phyloP scores from a whole-genome alignment of 805 yeast species.

The Hermanozyma aechmeae region DNA sequence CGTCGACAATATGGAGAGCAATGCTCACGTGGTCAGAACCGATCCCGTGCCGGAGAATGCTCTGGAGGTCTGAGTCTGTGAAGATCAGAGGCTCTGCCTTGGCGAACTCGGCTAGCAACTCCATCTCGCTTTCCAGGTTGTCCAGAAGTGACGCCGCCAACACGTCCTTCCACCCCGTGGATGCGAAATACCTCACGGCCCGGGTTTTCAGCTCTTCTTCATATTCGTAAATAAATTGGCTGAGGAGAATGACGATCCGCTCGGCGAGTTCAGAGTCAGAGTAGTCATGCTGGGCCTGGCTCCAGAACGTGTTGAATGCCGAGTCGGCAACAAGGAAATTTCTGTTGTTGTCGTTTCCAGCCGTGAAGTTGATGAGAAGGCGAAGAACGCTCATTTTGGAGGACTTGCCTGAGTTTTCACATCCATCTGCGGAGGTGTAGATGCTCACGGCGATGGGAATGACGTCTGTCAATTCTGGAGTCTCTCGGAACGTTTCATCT shows the following conservation, averaged over 20 bases:
- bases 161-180: background rate
- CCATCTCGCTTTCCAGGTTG: slow-evolving; percentile 1
- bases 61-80: no score
- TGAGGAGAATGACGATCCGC: slow-evolving; percentile 15
- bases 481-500: slow-evolving; percentile 10
- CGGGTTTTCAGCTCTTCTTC: slow-evolving; percentile 5
- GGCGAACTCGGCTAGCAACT: slow-evolving; percentile 4
- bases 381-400: slow-evolving; percentile 20
- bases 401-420: slow-evolving; percentile 3
- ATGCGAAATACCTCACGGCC: slow-evolving; percentile 11
- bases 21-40: no score
- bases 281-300: background rate
- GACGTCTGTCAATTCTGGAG: slow-evolving; percentile 2
- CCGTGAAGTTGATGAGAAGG: slow-evolving; percentile 24
- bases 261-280: slow-evolving; percentile 1
- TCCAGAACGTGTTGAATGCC: slow-evolving; percentile 4
- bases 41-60: no score
- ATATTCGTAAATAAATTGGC: slow-evolving; percentile 24
- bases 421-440: background rate
- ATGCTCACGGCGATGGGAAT: slow-evolving; percentile 6
- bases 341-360: slow-evolving; percentile 21
- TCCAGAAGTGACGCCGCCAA: background rate
- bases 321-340: slow-evolving; percentile 1
- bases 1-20: no score
- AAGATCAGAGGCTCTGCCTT: no score